Conservation (phyloP, 495 filamentous ascomycete genomes). For the Cercophora newfieldiana region DNA sequence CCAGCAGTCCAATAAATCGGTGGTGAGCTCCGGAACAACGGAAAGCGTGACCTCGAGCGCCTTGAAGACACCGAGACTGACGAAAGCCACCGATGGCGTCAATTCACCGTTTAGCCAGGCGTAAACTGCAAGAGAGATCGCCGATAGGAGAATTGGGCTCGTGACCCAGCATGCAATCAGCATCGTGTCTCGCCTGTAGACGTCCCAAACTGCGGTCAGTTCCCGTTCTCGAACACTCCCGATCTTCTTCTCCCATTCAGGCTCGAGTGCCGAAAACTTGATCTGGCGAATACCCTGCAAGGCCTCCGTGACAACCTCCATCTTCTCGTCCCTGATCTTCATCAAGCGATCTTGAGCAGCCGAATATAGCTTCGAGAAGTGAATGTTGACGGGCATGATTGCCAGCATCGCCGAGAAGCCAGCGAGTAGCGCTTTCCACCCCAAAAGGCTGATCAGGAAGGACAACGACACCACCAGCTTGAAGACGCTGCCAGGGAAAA, state of each 20-base stretch:
- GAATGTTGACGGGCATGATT: constrained; percentile 68
- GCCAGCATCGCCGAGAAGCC: constrained; percentile 65
- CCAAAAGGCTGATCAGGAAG: constrained; percentile 69
- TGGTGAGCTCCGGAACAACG: constrained; percentile 71
- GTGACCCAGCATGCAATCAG: constrained; percentile 70
- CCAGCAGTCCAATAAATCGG: constrained; percentile 68
- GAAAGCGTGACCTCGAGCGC: constrained; percentile 69
- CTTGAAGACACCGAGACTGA: constrained; percentile 72
- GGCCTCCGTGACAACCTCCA: constrained; percentile 76
- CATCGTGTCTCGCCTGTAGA: constrained; percentile 61
- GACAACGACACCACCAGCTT: constrained; percentile 63
- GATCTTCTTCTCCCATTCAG: constrained; percentile 77
- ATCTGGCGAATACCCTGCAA: constrained; percentile 84
- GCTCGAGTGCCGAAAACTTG: constrained; percentile 83
- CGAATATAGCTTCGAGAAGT: constrained; percentile 65
- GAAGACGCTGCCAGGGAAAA: constrained; percentile 61
- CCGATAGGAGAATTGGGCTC: constrained; percentile 71
- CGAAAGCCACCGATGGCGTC: constrained; percentile 76
- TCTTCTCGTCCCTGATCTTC: constrained; percentile 76
- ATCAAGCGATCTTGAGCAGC: constrained; percentile 70
- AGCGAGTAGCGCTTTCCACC: constrained; percentile 67
- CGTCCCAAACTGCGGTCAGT: constrained; percentile 62
- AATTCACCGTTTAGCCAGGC: constrained; percentile 61
- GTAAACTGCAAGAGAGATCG: constrained; percentile 68
- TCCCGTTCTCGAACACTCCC: constrained; percentile 64